These are phyloP conservation scores for Monilinia fructicola DNA, from an alignment of 2,329 filamentous ascomycete species.

Conservation along the genomic window DNA sequence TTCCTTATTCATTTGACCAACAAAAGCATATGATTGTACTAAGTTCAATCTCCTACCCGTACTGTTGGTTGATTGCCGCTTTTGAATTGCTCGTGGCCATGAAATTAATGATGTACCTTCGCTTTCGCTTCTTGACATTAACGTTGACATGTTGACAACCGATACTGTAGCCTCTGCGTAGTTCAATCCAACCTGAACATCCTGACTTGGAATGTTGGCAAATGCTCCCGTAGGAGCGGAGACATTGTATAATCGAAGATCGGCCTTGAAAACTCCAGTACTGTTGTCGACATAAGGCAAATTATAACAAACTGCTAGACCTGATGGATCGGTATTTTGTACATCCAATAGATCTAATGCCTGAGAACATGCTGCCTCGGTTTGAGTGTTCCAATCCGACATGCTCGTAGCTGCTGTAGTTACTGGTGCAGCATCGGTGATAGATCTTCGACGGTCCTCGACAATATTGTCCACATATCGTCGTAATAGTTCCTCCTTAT, in stretches of 20 bases:
- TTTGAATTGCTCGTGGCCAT: constrained; percentile 30
- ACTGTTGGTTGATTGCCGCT: constrained; percentile 28
- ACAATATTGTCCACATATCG: constrained; percentile 39
- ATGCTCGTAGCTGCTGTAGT: constrained; percentile 34
- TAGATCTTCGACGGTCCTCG: constrained; percentile 27
- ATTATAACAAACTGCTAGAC: constrained; percentile 81
- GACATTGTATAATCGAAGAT: constrained; percentile 72
- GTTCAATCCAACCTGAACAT: constrained; percentile 55
- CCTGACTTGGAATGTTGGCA: constrained; percentile 50
- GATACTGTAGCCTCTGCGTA: constrained; percentile 57
- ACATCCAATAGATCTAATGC: constrained; percentile 55
- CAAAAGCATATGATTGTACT: constrained; percentile 65
- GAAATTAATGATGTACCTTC: constrained; percentile 34
- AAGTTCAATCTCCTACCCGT: constrained; percentile 41
- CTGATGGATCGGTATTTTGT: constrained; percentile 68
- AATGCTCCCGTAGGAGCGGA: constrained; percentile 57
- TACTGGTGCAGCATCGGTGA: constrained; percentile 1
- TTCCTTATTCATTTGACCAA: constrained; percentile 64
- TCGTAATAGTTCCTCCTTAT: constrained; percentile 34
- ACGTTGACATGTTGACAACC: constrained; percentile 41
- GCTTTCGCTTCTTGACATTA: constrained; percentile 29
- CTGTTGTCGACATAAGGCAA: constrained; percentile 66
- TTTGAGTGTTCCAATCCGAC: constrained; percentile 56
- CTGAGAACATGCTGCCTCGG: constrained; percentile 57
- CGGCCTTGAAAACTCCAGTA: constrained; percentile 72